Evolutionary conservation across 371 early-diverging fungal species (phyloP), one percentile per base, ranked within the genome.

Genomic region (Circinella minor): DNA sequence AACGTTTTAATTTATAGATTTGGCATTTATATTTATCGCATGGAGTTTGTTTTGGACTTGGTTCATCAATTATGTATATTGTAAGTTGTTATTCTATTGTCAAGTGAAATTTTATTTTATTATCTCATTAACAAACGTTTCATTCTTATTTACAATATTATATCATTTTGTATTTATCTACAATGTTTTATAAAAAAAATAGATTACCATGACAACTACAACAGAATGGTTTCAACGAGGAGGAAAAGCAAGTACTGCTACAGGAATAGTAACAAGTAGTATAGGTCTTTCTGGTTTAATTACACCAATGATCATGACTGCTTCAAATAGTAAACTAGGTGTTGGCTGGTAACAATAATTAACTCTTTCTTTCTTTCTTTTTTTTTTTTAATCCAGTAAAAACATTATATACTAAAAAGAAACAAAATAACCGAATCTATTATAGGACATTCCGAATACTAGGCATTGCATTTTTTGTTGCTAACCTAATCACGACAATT

Each of bases 11-110:
- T 27, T 14, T 1, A 20, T 65, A 81, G 55, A 66, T 72, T 37
- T 90, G 90, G 90, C 89, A 90, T 36, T 68, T 90, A 36, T 79
- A 83, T 59, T 37, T 91, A 13, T 83, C 90, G 1, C 91, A 90
- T 72, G 90, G 90, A 15, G 54, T 51, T 11, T 17, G 65, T 8
- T 70, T 70, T 57, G 70, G 65, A 9, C 55, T 55, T 7, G 70
- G 62, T n/a, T 38, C 43, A 8, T 68, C 39, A 13, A 54, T 61
- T 38, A 61, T 49, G 20, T 65, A 54, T 55, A 11, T 37, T 20
- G 59, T 70, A 63, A 68, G 51, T 3, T 39, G 8, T 7, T 51
- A 51, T 14, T n/a, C n/a, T 51, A 51, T 51, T 51, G 51, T 13
- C 8, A 8, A n/a, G 8, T 14, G 51, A 27, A 27, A 13, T 51